Conservation (phyloP, 495 filamentous ascomycete species). For the Daldinia decipiens region DNA sequence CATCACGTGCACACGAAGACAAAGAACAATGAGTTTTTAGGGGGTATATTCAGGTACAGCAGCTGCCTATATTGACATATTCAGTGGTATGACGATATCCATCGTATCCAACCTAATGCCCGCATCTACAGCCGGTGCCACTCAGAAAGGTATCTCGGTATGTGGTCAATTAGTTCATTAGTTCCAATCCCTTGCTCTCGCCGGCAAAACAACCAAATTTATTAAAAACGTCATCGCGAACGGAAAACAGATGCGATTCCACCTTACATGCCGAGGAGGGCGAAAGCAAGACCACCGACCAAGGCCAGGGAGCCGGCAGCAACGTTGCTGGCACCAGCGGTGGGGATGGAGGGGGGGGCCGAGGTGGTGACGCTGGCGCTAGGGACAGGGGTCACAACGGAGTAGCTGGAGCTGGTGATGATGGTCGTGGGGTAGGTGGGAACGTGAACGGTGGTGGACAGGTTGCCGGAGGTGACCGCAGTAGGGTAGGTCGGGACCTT, state of each 20-base stretch:
- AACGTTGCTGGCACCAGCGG: conserved; percentile 47
- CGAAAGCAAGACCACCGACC: conserved; percentile 55
- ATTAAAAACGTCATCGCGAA: conserved; percentile 1
- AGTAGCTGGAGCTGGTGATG: conserved; percentile 31
- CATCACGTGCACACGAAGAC: background rate
- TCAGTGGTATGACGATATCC: background rate
- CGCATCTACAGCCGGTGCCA: conserved; percentile 5
- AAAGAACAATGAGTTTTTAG: conserved; percentile 1
- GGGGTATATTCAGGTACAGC: conserved; percentile 8
- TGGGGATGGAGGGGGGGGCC: conserved; percentile 24
- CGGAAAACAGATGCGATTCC: background rate
- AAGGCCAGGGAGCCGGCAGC: conserved; percentile 52
- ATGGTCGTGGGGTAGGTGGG: conserved; percentile 27
- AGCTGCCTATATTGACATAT: conserved; percentile 7
- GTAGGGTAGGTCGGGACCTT: background rate
- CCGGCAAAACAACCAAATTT: conserved; percentile 6
- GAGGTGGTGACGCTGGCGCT: conserved; percentile 34
- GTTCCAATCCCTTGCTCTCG: background rate
- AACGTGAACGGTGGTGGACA: conserved; percentile 18
- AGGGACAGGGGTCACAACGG: conserved; percentile 24
- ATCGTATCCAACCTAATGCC: background rate
- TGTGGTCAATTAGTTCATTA: conserved; percentile 18
- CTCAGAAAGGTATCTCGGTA: conserved; percentile 5
- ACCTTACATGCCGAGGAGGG: conserved; percentile 55
- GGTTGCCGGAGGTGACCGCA: conserved; percentile 15